A percentile compares a stretch with the other conserved stretches of the same genome.
Evolutionary conservation across 805 yeast species (phyloP).

Genomic region (Candida hungchunana): DNA sequence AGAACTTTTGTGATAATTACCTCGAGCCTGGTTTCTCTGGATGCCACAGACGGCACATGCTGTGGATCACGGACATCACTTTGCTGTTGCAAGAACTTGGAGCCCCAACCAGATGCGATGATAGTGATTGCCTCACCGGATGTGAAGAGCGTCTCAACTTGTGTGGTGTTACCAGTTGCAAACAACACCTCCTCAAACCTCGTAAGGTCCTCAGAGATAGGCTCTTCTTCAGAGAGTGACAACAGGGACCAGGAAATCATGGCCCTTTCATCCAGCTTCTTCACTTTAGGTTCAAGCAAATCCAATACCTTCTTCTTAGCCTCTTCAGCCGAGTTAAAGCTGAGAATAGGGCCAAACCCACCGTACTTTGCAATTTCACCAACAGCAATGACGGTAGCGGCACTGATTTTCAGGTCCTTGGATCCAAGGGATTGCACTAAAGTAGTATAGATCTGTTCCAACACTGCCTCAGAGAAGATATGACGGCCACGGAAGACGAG

Average conservation of each 20-base stretch:
- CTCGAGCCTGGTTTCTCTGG: constrained; percentile 14
- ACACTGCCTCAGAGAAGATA: not conserved
- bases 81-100: constrained; percentile 47
- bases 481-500: constrained; percentile 23
- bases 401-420: constrained; percentile 8
- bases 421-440: constrained; percentile 11
- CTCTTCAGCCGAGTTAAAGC: constrained; percentile 15
- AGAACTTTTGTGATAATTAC: constrained; percentile 47
- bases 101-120: constrained; percentile 71
- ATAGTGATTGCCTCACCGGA: constrained; percentile 82
- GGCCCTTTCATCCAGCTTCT: constrained; percentile 56
- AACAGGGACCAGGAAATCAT: constrained; percentile 53
- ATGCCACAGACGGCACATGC: constrained; percentile 1
- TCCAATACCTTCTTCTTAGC: constrained; percentile 27
- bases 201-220: constrained; percentile 27
- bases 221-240: constrained; percentile 34
- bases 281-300: constrained; percentile 36
- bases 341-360: constrained; percentile 24
- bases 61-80: constrained; percentile 48
- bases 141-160: constrained; percentile 69
- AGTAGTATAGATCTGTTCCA: not conserved
- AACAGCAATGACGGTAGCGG: constrained; percentile 25
- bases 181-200: constrained; percentile 38
- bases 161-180: constrained; percentile 61
- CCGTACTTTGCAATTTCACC: constrained; percentile 38